phyloP scores from a whole-genome alignment of 2,329 filamentous ascomycete species.

The Botryotinia calthae region DNA sequence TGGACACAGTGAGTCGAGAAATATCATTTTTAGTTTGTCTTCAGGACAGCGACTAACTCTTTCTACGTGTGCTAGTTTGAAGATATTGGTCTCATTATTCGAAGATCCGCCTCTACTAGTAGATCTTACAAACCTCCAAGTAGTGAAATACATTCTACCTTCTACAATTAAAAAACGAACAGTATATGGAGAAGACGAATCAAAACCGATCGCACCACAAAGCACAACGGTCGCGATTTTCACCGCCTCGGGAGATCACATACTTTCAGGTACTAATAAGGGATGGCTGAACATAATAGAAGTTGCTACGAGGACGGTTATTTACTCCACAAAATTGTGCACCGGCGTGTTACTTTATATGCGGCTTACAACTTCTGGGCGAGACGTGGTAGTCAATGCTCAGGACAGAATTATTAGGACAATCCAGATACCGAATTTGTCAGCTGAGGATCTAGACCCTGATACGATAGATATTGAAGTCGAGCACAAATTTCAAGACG shows the following conservation, averaged over 20 bases:
- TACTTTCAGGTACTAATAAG: constrained; percentile 90
- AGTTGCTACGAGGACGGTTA: constrained; percentile 72
- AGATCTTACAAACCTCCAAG: constrained; percentile 67
- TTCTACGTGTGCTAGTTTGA: constrained; percentile 53
- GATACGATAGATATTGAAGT: constrained; percentile 86
- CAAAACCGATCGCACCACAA: constrained; percentile 85
- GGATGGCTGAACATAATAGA: constrained; percentile 96
- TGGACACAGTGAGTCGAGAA: constrained; percentile 68
- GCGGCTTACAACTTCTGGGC: constrained; percentile 78
- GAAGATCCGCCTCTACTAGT: constrained; percentile 90
- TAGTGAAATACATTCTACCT: constrained; percentile 74
- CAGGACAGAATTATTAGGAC: constrained; percentile 94
- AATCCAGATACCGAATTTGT: constrained; percentile 79
- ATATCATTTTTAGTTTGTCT: neutral
- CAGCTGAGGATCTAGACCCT: constrained; percentile 66
- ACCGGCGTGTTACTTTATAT: constrained; percentile 85
- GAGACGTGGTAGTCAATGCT: constrained; percentile 86
- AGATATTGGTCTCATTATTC: constrained; percentile 88
- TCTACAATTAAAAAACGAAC: constrained; percentile 73
- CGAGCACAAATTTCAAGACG: constrained; percentile 97
- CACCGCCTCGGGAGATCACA: constrained; percentile 79
- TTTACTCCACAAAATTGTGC: constrained; percentile 87
- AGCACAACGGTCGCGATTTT: constrained; percentile 92
- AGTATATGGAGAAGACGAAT: constrained; percentile 66
- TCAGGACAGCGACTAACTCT: constrained; percentile 7